Percentiles rank a stretch among this genome's conserved stretches.
phyloP scores from a whole-genome alignment of 805 yeast genomes.

The Zygotorulaspora florentina region DNA sequence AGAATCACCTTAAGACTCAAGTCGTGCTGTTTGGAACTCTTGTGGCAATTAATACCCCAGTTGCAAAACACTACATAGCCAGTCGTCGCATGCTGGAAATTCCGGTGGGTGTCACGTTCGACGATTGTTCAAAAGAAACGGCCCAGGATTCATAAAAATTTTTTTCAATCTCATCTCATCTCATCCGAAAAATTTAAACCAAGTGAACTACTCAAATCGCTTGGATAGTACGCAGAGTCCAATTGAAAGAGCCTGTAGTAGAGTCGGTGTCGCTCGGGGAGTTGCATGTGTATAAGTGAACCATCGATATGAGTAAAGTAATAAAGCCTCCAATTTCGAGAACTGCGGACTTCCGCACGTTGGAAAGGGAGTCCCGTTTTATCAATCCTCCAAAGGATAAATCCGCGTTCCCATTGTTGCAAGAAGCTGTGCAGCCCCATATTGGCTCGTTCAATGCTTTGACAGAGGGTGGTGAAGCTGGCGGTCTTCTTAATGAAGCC shows the following conservation, averaged over 20 bases:
- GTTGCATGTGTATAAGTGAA: conserved; percentile 3
- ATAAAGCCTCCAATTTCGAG: conserved; percentile 32
- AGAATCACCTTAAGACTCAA: too few species aligned
- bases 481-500: conserved; percentile 79
- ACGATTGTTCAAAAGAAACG: background rate
- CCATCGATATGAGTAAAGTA: conserved; percentile 29
- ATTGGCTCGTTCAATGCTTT: conserved; percentile 94
- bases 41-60: too few species aligned
- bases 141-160: conserved; percentile 3
- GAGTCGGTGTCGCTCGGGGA: conserved; percentile 3
- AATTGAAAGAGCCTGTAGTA: background rate
- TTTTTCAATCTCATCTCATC: conserved; percentile 19
- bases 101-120: background rate
- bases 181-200: conserved; percentile 9
- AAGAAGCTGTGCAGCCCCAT: conserved; percentile 92
- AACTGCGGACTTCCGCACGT: conserved; percentile 54
- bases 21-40: too few species aligned
- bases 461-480: conserved; percentile 73
- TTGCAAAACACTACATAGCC: background rate
- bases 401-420: conserved; percentile 73
- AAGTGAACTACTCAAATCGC: background rate
- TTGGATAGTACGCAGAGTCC: too few species aligned
- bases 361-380: conserved; percentile 83
- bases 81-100: background rate
- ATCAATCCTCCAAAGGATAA: conserved; percentile 85